A percentile compares a stretch with the other conserved stretches of the same genome.
These are phyloP conservation scores for Ceriops tagal DNA, from an alignment of 345 rosid genomes.

Conservation along the genomic window DNA sequence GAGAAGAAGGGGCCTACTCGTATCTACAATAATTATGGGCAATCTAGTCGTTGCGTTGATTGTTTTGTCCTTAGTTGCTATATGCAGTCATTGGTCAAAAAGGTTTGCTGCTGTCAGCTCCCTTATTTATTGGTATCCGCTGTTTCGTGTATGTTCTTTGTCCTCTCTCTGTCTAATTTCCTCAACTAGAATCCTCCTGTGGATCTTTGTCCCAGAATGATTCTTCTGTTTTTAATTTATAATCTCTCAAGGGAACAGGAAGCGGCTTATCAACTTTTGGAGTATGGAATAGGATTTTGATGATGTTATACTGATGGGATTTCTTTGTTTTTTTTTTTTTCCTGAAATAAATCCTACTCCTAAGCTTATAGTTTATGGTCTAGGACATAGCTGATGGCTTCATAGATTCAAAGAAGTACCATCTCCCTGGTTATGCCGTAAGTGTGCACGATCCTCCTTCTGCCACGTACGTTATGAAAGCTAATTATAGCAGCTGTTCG, in stretches of 20 bases:
- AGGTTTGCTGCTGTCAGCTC: constrained; percentile 38
- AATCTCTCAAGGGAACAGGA: constrained; percentile 30
- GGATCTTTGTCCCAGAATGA: neutral
- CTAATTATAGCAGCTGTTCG: neutral
- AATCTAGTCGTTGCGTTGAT: constrained; percentile 43
- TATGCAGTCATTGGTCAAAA: constrained; percentile 60
- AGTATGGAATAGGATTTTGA: constrained; percentile 22
- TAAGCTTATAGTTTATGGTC: constrained; percentile 15
- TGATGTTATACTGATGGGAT: neutral
- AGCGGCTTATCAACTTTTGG: constrained; percentile 33
- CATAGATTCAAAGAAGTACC: constrained; percentile 47
- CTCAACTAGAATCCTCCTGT: neutral
- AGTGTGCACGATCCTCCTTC: constrained; percentile 23
- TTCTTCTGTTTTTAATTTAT: constrained; percentile 17
- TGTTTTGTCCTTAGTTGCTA: constrained; percentile 41
- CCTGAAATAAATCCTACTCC: neutral
- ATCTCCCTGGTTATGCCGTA: constrained; percentile 80
- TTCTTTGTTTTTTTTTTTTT: neutral
- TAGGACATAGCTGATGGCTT: constrained; percentile 43
- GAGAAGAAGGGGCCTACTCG: constrained; percentile 69
- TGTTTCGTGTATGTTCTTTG: neutral
- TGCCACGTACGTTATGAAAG: neutral
- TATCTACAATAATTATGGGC: constrained; percentile 42
- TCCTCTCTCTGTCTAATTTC: neutral
- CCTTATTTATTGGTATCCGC: neutral